Evolutionary conservation across 2,329 filamentous ascomycete genomes (phyloP).

Genomic region (Trichoderma sp.): DNA sequence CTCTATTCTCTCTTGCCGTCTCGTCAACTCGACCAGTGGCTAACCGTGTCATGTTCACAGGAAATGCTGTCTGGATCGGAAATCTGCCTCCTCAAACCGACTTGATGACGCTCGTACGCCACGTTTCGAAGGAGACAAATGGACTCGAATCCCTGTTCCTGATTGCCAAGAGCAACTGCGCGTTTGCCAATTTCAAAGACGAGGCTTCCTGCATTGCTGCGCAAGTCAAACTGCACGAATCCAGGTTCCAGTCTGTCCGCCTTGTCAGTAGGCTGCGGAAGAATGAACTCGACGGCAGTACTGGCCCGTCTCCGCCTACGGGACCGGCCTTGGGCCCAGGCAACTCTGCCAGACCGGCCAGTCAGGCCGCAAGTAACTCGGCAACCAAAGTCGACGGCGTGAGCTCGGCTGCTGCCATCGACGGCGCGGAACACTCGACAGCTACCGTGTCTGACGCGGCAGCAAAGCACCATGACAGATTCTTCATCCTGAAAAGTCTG

Average conservation of each 20-base stretch:
- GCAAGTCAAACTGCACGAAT: slow-evolving; percentile 85
- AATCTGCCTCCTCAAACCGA: slow-evolving; percentile 85
- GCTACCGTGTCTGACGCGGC: not conserved
- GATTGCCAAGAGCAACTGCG: slow-evolving; percentile 96
- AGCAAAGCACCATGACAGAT: slow-evolving; percentile 63
- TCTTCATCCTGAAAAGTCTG: slow-evolving; percentile 91
- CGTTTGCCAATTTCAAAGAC: slow-evolving; percentile 91
- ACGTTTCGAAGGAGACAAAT: slow-evolving; percentile 78
- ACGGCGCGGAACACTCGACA: not conserved
- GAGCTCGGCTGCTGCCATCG: not conserved
- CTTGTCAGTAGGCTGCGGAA: slow-evolving; percentile 81
- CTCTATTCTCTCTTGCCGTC: not conserved
- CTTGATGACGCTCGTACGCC: slow-evolving; percentile 82
- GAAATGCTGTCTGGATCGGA: slow-evolving; percentile 93
- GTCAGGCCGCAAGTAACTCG: slow-evolving; percentile 28
- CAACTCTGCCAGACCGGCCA: slow-evolving; percentile 27
- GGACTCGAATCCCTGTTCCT: slow-evolving; percentile 88
- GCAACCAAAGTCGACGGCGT: slow-evolving; percentile 6
- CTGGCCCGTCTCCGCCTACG: slow-evolving; percentile 56
- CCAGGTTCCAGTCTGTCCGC: slow-evolving; percentile 80
- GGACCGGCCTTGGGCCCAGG: slow-evolving; percentile 53
- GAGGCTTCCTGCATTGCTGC: slow-evolving; percentile 75
- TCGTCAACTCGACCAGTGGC: not conserved
- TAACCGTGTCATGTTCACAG: slow-evolving; percentile 41
- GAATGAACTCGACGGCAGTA: slow-evolving; percentile 49